Conservation (phyloP, 306 rosid species). For the Glycine soja region DNA sequence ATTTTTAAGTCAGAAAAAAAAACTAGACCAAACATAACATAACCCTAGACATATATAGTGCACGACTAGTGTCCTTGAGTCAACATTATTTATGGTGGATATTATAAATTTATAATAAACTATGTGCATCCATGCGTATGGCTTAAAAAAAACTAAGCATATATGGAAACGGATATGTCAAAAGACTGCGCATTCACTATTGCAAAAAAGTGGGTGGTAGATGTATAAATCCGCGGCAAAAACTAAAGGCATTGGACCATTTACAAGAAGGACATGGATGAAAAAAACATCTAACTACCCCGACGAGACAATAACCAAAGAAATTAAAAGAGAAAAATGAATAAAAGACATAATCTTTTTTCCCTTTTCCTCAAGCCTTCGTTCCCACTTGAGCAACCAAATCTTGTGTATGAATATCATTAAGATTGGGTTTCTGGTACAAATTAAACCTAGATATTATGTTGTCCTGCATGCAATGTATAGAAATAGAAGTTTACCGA, state of each 20-base stretch:
- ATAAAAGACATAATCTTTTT: slow-evolving; percentile 8
- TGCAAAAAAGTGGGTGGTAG: slow-evolving; percentile 9
- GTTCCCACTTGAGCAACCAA: slow-evolving; percentile 42
- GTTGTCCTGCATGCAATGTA: neutral
- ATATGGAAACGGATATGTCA: slow-evolving; percentile 18
- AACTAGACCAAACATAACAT: too few relatives aligned
- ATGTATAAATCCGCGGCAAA: slow-evolving; percentile 4
- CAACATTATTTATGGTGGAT: neutral
- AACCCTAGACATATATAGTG: too few relatives aligned
- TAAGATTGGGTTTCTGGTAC: neutral
- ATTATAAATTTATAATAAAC: too few relatives aligned
- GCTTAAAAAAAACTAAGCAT: too few relatives aligned
- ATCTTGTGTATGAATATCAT: neutral
- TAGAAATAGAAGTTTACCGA: neutral
- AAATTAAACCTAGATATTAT: neutral
- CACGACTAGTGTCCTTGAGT: too few relatives aligned
- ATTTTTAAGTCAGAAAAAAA: too few relatives aligned
- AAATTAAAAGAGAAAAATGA: neutral
- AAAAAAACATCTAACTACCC: neutral
- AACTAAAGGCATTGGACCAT: neutral
- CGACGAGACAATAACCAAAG: neutral
- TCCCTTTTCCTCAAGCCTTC: slow-evolving; percentile 3
- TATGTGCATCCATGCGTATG: too few relatives aligned
- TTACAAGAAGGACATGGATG: neutral
- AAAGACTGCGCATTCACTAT: slow-evolving; percentile 32